A percentile compares a stretch with the other conserved stretches of the same genome.
phyloP scores from a whole-genome alignment of 257 asterid genomes.

The Petunia axillaris region DNA sequence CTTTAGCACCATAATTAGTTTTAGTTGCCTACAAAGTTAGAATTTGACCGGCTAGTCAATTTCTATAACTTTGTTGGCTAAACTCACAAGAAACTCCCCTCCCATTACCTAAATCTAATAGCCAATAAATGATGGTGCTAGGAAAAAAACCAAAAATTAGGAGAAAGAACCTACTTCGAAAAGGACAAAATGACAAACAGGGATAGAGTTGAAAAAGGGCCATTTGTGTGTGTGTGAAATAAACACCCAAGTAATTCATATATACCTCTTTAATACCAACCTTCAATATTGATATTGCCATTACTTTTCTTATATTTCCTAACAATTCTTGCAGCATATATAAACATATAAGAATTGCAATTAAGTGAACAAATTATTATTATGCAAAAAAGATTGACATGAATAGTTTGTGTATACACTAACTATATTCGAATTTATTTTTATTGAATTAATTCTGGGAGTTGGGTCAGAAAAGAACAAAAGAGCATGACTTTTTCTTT shows the following conservation, averaged over 20 bases:
- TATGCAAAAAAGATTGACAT: neutral
- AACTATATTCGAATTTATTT: too few species aligned
- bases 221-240: neutral
- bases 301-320: too few species aligned
- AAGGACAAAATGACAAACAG: slow-evolving; percentile 36
- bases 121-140: neutral
- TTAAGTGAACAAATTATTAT: neutral
- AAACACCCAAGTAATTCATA: too few species aligned
- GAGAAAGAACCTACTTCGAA: neutral
- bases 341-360: too few species aligned
- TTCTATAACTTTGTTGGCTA: neutral
- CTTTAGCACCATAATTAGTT: too few species aligned
- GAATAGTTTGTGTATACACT: too few species aligned
- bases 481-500: slow-evolving; percentile 20
- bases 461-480: slow-evolving; percentile 8
- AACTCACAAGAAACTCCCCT: neutral
- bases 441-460: neutral
- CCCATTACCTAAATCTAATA: neutral
- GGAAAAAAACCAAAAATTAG: slow-evolving; percentile 15
- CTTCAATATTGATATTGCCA: too few species aligned
- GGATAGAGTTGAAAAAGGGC: neutral
- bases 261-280: too few species aligned
- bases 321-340: too few species aligned
- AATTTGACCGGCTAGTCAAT: neutral
- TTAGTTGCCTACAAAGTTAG: neutral